These are phyloP conservation scores for Trichoderma lentiforme DNA, from an alignment of 2,329 filamentous ascomycete genomes.

Conservation along the genomic window DNA sequence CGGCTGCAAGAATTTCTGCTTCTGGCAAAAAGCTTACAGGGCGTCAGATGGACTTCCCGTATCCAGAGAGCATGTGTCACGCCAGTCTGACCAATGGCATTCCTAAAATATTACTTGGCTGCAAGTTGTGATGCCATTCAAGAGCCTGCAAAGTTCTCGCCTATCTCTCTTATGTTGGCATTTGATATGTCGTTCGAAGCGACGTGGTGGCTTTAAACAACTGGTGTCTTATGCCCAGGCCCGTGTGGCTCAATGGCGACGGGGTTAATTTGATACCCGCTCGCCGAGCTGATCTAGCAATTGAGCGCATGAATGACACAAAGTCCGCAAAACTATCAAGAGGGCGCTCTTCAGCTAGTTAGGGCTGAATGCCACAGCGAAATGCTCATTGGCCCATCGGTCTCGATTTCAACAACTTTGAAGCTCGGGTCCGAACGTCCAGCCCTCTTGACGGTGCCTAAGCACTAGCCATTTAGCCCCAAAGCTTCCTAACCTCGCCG, in stretches of 20 bases:
- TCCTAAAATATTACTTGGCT: not conserved
- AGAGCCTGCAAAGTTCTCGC: not conserved
- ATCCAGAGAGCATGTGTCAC: not conserved
- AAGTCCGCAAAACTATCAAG: not conserved
- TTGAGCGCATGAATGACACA: not conserved
- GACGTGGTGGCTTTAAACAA: not conserved
- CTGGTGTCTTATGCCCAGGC: not conserved
- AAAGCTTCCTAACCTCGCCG: not conserved
- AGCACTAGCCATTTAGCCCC: slow-evolving; percentile 10
- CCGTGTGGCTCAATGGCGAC: not conserved
- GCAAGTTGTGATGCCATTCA: not conserved
- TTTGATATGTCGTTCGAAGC: not conserved
- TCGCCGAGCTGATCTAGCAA: not conserved
- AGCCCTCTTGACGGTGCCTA: not conserved
- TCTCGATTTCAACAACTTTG: not conserved
- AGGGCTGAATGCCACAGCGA: not conserved
- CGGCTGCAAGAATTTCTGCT: not conserved
- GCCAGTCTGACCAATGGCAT: not conserved
- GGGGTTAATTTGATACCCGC: not conserved
- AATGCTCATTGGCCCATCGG: not conserved
- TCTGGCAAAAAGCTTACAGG: not conserved
- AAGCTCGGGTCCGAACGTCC: not conserved
- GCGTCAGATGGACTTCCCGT: not conserved
- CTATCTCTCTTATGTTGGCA: not conserved
- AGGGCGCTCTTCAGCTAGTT: not conserved